A percentile compares a stretch with the other conserved stretches of the same genome.
phyloP scores from a whole-genome alignment of 768 basidiomycete species.

The Boletus pseudo-olivaceus region DNA sequence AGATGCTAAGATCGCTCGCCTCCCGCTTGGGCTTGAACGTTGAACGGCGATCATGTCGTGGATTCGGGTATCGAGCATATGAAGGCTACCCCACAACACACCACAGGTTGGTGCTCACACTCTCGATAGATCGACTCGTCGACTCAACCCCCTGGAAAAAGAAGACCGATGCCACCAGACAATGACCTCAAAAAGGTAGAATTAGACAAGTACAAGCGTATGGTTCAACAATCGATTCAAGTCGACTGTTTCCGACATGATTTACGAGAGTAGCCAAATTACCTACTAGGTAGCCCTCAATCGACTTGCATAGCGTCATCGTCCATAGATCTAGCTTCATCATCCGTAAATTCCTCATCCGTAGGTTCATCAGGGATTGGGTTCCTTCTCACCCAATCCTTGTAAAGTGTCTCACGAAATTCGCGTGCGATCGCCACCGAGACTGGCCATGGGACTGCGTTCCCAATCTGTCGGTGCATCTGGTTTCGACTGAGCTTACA shows the following conservation, averaged over 20 bases:
- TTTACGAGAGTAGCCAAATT: neutral
- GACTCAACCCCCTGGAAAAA: neutral
- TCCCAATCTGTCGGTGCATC: constrained; percentile 82
- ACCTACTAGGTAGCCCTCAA: constrained; percentile 3
- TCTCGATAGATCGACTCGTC: neutral
- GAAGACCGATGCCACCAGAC: neutral
- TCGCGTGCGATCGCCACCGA: constrained; percentile 62
- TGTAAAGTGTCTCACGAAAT: constrained; percentile 48
- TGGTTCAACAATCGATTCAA: neutral
- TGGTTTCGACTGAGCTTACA: constrained; percentile 25
- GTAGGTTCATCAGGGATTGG: constrained; percentile 15
- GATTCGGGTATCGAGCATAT: neutral
- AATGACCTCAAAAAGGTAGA: neutral
- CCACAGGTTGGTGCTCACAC: neutral
- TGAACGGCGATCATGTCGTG: neutral
- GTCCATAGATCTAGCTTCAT: neutral
- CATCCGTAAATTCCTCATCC: constrained; percentile 31
- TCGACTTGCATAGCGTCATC: constrained; percentile 33
- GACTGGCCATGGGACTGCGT: constrained; percentile 71
- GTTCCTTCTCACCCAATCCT: constrained; percentile 44
- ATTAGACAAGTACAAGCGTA: neutral
- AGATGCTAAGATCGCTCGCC: neutral
- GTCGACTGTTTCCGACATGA: neutral
- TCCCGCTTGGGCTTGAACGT: neutral
- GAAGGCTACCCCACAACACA: neutral